Base-by-base conservation (phyloP, 2,329 filamentous ascomycete genomes). In the Fusarium sp. region DNA sequence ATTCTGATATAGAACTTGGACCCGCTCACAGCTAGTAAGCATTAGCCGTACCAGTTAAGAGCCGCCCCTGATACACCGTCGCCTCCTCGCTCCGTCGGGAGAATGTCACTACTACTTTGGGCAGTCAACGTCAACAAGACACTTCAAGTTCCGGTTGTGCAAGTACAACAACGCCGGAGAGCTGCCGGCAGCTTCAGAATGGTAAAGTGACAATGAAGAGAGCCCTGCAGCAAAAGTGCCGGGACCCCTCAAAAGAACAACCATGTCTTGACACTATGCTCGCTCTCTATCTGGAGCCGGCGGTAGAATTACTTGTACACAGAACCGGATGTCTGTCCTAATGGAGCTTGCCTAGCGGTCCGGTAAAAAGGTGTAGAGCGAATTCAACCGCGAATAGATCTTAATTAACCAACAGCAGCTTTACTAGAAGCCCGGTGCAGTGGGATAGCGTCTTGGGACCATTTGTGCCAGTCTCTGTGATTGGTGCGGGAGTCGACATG, bases 401-500 rank as follows among this genome's bases (percentile, higher is more conserved):
- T 62, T 50, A 59, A 47, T 44, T 54, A 41, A 63, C 55, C 49
- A 62, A 43, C 49, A 67, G 43, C 42, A 56, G 56, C 48, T 48
- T 46, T 42, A 48, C 56, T 65, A 65, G 53, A 58, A 62, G 61
- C 53, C 57, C 53, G 62, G 53, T 54, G 45, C 51, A 51, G 56
- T 67, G 61, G 63, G 54, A 66, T 70, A 55, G 64, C 57, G 66
- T 41, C 64, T 65, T 53, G 55, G 47, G 54, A 51, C 50, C 45
- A 19, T 49, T 63, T 33, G 49, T 25, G 48, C 57, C 45, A 39
- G 49, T 55, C 44, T 29, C 44, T 49, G 54, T 72, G 70, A 72
- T 72, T 72, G 70, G 70, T 31, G 70, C 70, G 70, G 70, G 70
- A 72, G 65, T 66, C 63, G 57, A 56, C 37, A 61, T 65, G 66